Evolutionary conservation across 2,329 filamentous ascomycete genomes (phyloP), one percentile per base, ranked within the genome.

Genomic region (Fusarium verrucosum): DNA sequence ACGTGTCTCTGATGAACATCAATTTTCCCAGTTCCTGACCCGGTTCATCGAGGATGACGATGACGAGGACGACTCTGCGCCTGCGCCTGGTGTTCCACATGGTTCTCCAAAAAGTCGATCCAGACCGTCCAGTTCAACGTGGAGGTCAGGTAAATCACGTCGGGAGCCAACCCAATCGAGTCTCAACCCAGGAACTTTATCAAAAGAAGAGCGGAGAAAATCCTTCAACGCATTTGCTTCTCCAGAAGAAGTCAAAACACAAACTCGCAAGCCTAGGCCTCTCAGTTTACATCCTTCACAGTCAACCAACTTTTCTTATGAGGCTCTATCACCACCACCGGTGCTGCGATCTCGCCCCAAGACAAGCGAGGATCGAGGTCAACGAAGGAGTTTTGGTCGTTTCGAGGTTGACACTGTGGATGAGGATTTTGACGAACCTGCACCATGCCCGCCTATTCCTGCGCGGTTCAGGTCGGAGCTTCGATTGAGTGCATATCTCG

Each of bases 211-310:
- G 13, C 65, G 70, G 19, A 68, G 70, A 20, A 65, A 47, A 43
- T 72, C 70, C 0, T 70, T 72, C 40, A 70, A 69, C 14, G 50
- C 69, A 13, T 63, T 69, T 25, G 55, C 67, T 41, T 64, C 63
- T 10, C 26, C 59, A 10, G 32, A 50, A 22, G 38, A 46, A 25
- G 16, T 13, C 28, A 9, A 4, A 28, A 10, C 26, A 4, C 5
- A 30, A 59, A 22, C 43, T 43, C 43, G 46, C 5, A 71, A 58
- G 16, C 70, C 69, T 1, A 49, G 70, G 23, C 69, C 70, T 2
- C 45, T 71, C 14, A 72, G 61, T 28, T 26, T 72, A 3, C 63
- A 68, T 22, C 65, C 58, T 7, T 71, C 68, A 3, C 32, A 65
- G 4, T 62, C 70, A 2, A 68, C 52, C 9, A 32, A n/a, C 19